These are phyloP conservation scores for Sclerotinia glacialis DNA, from an alignment of 2,329 filamentous ascomycete species.

Conservation along the genomic window DNA sequence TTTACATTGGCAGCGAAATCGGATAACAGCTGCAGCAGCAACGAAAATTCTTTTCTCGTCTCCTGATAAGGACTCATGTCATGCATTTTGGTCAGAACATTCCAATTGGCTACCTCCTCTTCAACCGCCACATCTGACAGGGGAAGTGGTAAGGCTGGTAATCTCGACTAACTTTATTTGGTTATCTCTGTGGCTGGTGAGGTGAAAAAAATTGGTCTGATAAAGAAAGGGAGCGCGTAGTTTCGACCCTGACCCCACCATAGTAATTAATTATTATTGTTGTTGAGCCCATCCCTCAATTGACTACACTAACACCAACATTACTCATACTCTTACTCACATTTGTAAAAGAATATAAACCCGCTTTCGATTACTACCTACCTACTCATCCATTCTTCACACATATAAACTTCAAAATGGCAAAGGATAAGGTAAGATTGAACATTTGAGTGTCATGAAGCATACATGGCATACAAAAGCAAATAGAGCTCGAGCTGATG, in stretches of 20 bases:
- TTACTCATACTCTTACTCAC: slow-evolving; percentile 14
- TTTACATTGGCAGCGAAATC: slow-evolving; percentile 2
- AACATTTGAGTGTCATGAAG: background rate
- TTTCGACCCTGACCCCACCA: slow-evolving; percentile 8
- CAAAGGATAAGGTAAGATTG: slow-evolving; percentile 33
- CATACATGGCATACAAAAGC: slow-evolving; percentile 5
- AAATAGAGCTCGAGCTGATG: slow-evolving; percentile 26
- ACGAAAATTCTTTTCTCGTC: slow-evolving; percentile 14
- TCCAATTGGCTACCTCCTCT: background rate
- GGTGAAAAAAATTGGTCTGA: slow-evolving; percentile 11
- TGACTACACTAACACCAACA: background rate
- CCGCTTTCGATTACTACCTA: background rate
- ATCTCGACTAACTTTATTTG: slow-evolving; percentile 24
- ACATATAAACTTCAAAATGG: slow-evolving; percentile 27
- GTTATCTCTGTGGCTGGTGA: slow-evolving; percentile 23
- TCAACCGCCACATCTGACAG: slow-evolving; percentile 5
- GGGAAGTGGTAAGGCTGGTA: slow-evolving; percentile 11
- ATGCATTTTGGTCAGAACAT: slow-evolving; percentile 11
- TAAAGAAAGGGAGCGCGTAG: background rate
- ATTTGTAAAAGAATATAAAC: background rate
- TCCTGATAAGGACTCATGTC: slow-evolving; percentile 14
- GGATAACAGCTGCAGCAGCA: background rate
- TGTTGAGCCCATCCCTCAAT: slow-evolving; percentile 16
- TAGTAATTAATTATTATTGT: background rate
- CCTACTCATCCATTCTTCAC: background rate